Evolutionary conservation across 257 asterid species (phyloP).

Genomic region (Anisodus tanguticus): DNA sequence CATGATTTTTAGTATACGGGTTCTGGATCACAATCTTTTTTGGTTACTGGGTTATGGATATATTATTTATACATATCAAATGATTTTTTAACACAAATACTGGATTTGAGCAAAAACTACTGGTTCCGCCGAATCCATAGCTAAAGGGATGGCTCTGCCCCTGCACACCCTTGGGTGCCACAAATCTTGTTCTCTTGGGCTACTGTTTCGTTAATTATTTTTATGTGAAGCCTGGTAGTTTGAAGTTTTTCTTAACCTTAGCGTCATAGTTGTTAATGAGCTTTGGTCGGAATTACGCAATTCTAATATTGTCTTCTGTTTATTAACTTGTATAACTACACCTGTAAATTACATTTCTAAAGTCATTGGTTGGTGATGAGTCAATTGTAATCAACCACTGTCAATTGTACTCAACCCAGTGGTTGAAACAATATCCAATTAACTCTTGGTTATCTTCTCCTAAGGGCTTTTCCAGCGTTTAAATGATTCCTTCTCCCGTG

Average conservation of each 20-base stretch:
- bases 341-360: not conserved
- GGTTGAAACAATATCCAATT: not conserved
- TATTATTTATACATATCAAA: no score
- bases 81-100: no score
- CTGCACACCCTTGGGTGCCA: no score
- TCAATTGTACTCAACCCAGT: not conserved
- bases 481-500: not conserved
- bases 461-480: not conserved
- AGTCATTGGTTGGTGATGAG: slow-evolving; percentile 8
- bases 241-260: not conserved
- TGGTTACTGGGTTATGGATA: no score
- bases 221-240: not conserved
- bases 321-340: not conserved
- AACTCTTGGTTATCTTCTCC: not conserved
- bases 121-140: no score
- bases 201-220: not conserved
- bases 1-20: no score
- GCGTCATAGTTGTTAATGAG: not conserved
- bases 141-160: no score
- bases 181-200: not conserved
- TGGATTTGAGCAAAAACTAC: no score
- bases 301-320: not conserved
- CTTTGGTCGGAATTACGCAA: not conserved
- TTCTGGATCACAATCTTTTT: no score
- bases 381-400: not conserved